These are phyloP conservation scores for Trichosanthes cucumerina DNA, from an alignment of 306 rosid species.

Conservation along the genomic window DNA sequence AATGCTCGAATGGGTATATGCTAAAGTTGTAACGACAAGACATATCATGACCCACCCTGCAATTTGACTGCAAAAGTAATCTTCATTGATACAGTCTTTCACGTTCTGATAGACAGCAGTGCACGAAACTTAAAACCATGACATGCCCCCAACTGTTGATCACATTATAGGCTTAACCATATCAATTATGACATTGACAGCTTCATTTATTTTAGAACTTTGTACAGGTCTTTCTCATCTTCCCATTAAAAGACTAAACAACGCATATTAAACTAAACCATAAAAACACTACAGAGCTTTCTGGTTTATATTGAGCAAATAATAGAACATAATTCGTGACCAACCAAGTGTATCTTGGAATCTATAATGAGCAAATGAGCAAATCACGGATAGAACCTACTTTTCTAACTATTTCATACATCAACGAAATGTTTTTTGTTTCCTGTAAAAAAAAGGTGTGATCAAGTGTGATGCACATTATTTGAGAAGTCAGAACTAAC, in stretches of 20 bases:
- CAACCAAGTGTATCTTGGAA: not conserved
- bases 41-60: not conserved
- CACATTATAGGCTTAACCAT: not conserved
- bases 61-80: not conserved
- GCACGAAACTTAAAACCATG: not conserved
- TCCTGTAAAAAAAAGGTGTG: not conserved
- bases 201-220: not conserved
- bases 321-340: not conserved
- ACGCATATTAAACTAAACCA: not conserved
- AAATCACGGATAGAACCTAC: no score
- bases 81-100: not conserved
- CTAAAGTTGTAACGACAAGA: not conserved
- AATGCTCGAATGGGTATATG: not conserved
- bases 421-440: no score
- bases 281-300: not conserved
- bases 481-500: slow-evolving; percentile 39
- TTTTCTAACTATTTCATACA: no score
- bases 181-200: not conserved
- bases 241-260: not conserved
- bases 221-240: not conserved
- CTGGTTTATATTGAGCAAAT: not conserved
- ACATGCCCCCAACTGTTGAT: not conserved
- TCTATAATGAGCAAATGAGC: no score
- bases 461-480: slow-evolving; percentile 2
- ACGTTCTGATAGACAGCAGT: not conserved